Conservation (phyloP, 2,329 filamentous ascomycete species). For the Alternaria dauci region DNA sequence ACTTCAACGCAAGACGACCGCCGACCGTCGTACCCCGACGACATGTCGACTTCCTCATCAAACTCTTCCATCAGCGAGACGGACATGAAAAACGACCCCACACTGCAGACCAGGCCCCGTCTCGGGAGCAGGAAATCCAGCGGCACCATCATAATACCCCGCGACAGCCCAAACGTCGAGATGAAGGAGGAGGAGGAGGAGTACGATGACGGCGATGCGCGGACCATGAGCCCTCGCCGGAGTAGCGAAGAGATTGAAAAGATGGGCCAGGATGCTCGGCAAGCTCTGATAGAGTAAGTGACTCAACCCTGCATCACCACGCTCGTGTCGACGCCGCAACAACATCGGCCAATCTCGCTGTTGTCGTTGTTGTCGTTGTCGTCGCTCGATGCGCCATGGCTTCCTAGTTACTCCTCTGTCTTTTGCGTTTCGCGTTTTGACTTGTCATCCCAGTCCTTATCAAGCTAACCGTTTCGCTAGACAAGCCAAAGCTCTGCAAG, state of each 20-base stretch:
- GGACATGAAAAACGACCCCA: constrained; percentile 53
- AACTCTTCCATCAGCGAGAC: constrained; percentile 55
- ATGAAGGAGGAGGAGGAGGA: constrained; percentile 76
- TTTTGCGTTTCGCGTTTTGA: constrained; percentile 4
- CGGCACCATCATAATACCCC: constrained; percentile 81
- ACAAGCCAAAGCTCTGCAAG: constrained; percentile 87
- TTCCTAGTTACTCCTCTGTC: background rate
- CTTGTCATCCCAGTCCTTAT: constrained; percentile 9
- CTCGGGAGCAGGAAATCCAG: constrained; percentile 79
- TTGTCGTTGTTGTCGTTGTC: background rate
- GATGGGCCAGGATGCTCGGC: constrained; percentile 81
- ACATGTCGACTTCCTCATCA: constrained; percentile 53
- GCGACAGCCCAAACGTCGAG: constrained; percentile 77
- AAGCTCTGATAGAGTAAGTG: constrained; percentile 68
- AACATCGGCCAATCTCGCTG: background rate
- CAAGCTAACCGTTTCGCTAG: constrained; percentile 57
- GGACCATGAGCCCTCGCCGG: constrained; percentile 91
- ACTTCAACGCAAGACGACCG: constrained; percentile 33
- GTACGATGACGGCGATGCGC: constrained; percentile 85
- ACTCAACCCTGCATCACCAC: background rate
- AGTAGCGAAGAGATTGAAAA: constrained; percentile 91
- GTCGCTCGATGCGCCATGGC: background rate
- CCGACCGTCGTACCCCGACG: constrained; percentile 42
- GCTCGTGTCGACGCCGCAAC: background rate
- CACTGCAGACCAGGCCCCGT: constrained; percentile 67